Evolutionary conservation across 2,329 filamentous ascomycete genomes (phyloP).

Genomic region (Periglandula ipomoeae): DNA sequence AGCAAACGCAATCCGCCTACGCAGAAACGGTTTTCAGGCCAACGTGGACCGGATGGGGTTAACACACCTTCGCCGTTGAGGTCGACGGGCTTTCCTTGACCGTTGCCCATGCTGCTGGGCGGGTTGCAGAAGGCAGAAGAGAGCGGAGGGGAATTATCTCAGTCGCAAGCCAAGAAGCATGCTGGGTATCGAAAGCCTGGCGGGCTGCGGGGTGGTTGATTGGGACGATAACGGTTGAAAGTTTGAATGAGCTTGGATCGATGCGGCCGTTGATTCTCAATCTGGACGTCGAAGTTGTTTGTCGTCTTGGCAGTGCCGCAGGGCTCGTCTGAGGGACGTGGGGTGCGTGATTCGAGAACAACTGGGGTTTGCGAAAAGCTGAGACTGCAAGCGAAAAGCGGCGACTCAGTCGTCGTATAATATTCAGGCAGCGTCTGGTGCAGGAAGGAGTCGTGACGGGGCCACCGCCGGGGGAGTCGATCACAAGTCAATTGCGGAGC

Average conservation of each 20-base stretch:
- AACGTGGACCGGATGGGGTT: slow-evolving; percentile 8
- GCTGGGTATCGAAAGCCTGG: slow-evolving; percentile 11
- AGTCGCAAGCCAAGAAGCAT: slow-evolving; percentile 16
- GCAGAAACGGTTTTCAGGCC: too few species aligned
- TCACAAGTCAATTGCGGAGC: slow-evolving; percentile 5
- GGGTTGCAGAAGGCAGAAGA: slow-evolving; percentile 16
- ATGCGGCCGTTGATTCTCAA: neutral
- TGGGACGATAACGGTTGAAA: neutral
- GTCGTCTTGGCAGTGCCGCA: neutral
- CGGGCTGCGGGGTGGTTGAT: neutral
- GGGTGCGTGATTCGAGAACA: slow-evolving; percentile 6
- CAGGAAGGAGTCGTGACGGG: slow-evolving; percentile 1
- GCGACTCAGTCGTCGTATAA: neutral
- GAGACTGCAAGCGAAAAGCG: neutral
- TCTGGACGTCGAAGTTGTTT: neutral
- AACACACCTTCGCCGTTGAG: slow-evolving; percentile 79
- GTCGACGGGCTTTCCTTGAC: slow-evolving; percentile 86
- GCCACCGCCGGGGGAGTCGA: neutral
- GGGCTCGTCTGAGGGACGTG: slow-evolving; percentile 1
- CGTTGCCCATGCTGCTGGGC: slow-evolving; percentile 79
- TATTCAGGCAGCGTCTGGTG: neutral
- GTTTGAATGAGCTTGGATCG: neutral
- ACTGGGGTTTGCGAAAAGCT: neutral
- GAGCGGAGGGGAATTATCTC: slow-evolving; percentile 16
- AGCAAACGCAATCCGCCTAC: too few species aligned